These are phyloP conservation scores for Picea glauca DNA, from an alignment of 75 land plant genomes.

Conservation along the genomic window DNA sequence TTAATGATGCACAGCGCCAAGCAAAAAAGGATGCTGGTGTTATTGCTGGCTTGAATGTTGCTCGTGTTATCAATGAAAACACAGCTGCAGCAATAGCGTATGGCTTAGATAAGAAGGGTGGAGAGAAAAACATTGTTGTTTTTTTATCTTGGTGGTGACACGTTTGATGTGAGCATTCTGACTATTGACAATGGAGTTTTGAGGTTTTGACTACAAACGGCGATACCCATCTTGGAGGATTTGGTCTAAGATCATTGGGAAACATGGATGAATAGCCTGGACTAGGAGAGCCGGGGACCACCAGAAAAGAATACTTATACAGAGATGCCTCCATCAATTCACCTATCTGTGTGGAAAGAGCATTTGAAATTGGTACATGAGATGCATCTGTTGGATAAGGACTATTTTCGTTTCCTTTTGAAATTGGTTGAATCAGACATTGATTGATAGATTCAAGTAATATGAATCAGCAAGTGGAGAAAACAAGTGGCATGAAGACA, in stretches of 20 bases:
- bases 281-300: too few species aligned
- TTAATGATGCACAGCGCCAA: too few species aligned
- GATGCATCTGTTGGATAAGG: too few species aligned
- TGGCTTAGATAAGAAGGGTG: constrained; percentile 48
- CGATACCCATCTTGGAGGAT: constrained; percentile 76
- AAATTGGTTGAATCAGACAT: too few species aligned
- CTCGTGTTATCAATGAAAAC: constrained; percentile 92
- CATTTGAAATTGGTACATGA: too few species aligned
- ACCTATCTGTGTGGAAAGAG: too few species aligned
- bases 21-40: not conserved
- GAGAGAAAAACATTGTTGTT: constrained; percentile 68
- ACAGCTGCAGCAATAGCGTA: constrained; percentile 97
- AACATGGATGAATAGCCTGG: too few species aligned
- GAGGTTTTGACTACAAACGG: constrained; percentile 26
- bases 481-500: not conserved
- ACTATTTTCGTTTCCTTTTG: too few species aligned
- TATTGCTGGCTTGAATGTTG: constrained; percentile 91
- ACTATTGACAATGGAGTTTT: constrained; percentile 90
- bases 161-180: constrained; percentile 76
- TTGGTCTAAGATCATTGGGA: too few species aligned
- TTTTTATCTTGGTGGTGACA: constrained; percentile 83
- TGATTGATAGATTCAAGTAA: not conserved
- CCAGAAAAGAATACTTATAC: too few species aligned
- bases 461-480: not conserved
- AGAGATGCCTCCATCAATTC: too few species aligned